These are phyloP conservation scores for Lasiosphaeria miniovina DNA, from an alignment of 495 filamentous ascomycete genomes.

Conservation along the genomic window DNA sequence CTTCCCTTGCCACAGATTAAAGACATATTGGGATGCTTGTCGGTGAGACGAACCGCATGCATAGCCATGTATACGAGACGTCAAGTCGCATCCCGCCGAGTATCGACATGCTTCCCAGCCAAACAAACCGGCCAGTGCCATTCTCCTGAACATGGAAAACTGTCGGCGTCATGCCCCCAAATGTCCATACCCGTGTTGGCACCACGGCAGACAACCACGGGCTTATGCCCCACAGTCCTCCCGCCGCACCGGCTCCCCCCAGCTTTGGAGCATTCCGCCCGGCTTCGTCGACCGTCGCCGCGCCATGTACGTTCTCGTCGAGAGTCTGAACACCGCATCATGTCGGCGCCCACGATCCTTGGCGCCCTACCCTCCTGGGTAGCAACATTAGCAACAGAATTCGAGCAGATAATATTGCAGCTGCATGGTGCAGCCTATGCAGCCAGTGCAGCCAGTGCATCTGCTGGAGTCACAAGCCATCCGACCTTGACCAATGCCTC, in stretches of 20 bases:
- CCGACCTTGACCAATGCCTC: not conserved
- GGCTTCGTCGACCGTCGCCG: not conserved
- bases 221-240: not conserved
- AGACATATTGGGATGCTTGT: conserved; percentile 16
- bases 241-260: not conserved
- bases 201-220: not conserved
- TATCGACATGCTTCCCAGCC: conserved; percentile 3
- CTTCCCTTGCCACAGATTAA: conserved; percentile 15
- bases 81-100: conserved; percentile 3
- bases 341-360: conserved; percentile 1
- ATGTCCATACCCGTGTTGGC: too few relatives aligned
- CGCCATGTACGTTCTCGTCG: not conserved
- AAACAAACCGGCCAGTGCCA: not conserved
- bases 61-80: not conserved
- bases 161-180: not conserved
- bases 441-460: not conserved
- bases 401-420: not conserved
- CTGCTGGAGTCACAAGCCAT: not conserved
- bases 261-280: not conserved
- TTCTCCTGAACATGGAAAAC: not conserved
- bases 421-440: not conserved
- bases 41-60: conserved; percentile 19
- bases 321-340: not conserved
- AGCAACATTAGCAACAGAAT: not conserved
- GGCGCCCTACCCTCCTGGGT: not conserved